These are phyloP conservation scores for Paspalum vaginatum DNA, from an alignment of 176 grass and related monocot species.

Conservation along the genomic window DNA sequence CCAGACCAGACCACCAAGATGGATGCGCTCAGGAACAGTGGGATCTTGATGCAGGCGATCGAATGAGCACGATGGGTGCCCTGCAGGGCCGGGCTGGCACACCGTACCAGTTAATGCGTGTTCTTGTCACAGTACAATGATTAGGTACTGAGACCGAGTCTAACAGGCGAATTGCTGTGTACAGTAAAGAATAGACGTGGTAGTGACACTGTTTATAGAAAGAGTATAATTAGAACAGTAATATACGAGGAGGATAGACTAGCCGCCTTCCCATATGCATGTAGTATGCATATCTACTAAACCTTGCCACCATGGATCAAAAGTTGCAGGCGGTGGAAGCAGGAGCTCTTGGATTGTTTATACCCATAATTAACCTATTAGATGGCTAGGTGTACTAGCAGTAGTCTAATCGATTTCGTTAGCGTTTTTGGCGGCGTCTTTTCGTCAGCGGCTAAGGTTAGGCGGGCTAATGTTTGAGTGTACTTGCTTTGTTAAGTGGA, in stretches of 20 bases:
- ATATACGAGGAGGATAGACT: too few relatives aligned
- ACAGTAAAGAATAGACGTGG: too few relatives aligned
- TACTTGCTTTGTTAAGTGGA: slow-evolving; percentile 34
- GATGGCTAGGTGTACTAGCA: too few relatives aligned
- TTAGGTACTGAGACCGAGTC: too few relatives aligned
- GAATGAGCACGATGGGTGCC: slow-evolving; percentile 39
- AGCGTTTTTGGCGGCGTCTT: slow-evolving; percentile 23
- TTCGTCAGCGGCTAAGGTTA: slow-evolving; percentile 46
- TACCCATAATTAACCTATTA: neutral
- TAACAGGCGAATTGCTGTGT: too few relatives aligned
- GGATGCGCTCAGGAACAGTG: slow-evolving; percentile 32
- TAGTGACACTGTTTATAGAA: too few relatives aligned
- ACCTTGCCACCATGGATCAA: neutral
- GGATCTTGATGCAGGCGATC: slow-evolving; percentile 53
- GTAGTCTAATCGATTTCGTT: neutral
- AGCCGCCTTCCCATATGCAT: too few relatives aligned
- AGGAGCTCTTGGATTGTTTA: neutral
- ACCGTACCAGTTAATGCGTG: slow-evolving; percentile 15
- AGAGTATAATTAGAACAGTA: too few relatives aligned
- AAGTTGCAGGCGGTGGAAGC: neutral
- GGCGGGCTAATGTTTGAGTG: slow-evolving; percentile 6
- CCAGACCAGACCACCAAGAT: slow-evolving; percentile 7
- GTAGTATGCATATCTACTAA: neutral
- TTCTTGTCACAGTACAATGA: slow-evolving; percentile 21
- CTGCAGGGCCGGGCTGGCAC: slow-evolving; percentile 22